Evolutionary conservation across 2,329 filamentous ascomycete species (phyloP).

Genomic region (Sporothrix variecibatus): DNA sequence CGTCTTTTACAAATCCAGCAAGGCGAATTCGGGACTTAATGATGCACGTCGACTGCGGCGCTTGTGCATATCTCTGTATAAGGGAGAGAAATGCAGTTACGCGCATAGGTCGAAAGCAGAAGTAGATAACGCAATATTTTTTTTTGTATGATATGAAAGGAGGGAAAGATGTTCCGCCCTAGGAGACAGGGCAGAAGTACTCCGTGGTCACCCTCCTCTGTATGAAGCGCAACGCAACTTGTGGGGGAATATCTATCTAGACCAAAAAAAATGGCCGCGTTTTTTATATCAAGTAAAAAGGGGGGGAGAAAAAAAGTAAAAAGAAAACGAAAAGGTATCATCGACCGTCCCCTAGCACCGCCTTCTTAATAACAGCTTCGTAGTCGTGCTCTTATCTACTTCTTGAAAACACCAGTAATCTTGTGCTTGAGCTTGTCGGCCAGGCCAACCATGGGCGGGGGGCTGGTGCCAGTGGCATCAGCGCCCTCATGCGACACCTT

Average conservation of each 20-base stretch:
- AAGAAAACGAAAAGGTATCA: conserved; percentile 25
- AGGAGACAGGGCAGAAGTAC: neutral
- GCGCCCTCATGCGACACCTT: conserved; percentile 29
- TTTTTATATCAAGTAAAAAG: neutral
- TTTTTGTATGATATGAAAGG: neutral
- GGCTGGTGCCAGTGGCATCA: conserved; percentile 33
- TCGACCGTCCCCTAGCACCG: conserved; percentile 7
- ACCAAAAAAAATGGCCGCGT: neutral
- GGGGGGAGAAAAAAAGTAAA: neutral
- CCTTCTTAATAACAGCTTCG: neutral
- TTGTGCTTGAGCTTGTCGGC: conserved; percentile 62
- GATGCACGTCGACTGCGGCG: neutral
- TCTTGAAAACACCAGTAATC: conserved; percentile 54
- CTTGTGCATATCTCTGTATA: neutral
- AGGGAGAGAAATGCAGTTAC: neutral
- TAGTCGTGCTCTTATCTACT: conserved; percentile 34
- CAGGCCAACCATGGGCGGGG: conserved; percentile 44
- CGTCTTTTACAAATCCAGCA: neutral
- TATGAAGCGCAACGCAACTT: neutral
- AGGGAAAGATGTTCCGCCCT: too few relatives aligned
- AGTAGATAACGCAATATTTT: neutral
- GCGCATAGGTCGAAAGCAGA: neutral
- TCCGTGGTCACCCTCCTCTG: neutral
- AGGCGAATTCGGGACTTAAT: neutral
- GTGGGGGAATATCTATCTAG: conserved; percentile 21